These are phyloP conservation scores for Pseudisothecium myosuroides DNA, from an alignment of 225 moss, liverwort and hornwort species.

Conservation along the genomic window DNA sequence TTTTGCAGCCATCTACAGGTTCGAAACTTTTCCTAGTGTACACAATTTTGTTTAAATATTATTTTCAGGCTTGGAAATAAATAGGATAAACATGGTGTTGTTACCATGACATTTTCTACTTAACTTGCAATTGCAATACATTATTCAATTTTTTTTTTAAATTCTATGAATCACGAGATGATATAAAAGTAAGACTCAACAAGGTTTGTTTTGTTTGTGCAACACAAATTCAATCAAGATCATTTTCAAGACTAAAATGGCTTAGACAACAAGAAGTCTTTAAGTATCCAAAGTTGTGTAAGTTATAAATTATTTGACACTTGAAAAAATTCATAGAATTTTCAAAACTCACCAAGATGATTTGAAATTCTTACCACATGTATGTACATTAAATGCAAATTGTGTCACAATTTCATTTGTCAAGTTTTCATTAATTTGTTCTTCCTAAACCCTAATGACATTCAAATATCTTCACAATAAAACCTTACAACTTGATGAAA, in stretches of 20 bases:
- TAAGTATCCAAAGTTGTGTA: neutral
- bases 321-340: neutral
- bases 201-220: neutral
- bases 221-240: neutral
- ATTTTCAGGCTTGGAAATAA: neutral
- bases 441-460: neutral
- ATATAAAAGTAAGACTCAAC: neutral
- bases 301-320: neutral
- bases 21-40: too few species aligned
- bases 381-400: neutral
- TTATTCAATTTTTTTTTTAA: neutral
- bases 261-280: neutral
- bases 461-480: neutral
- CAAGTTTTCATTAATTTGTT: neutral
- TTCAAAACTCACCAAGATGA: neutral
- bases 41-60: neutral
- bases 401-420: rapidly evolving
- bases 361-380: neutral
- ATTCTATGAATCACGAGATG: neutral
- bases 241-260: neutral
- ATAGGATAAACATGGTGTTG: neutral
- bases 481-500: neutral
- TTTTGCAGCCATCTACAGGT: too few species aligned
- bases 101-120: neutral
- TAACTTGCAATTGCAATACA: neutral